These are phyloP conservation scores for Inonotus obliquus DNA, from an alignment of 1,284 basidiomycete species.

Conservation along the genomic window DNA sequence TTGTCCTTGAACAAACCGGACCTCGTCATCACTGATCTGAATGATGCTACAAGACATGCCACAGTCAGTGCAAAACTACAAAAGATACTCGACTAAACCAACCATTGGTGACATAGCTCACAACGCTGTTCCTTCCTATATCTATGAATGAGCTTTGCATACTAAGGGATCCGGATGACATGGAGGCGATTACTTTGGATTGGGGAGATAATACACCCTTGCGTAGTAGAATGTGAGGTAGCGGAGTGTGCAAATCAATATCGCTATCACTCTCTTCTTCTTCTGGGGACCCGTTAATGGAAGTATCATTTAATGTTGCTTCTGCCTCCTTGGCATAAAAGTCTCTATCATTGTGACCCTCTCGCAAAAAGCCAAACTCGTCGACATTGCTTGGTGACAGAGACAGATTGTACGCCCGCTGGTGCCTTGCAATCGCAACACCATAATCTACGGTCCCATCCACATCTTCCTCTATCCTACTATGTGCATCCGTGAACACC, in stretches of 20 bases:
- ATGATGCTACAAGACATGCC: no score
- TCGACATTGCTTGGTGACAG: neutral
- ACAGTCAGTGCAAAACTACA: no score
- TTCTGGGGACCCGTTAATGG: constrained; percentile 21
- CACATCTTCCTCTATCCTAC: no score
- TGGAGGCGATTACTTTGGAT: constrained; percentile 57
- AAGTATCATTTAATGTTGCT: constrained; percentile 11
- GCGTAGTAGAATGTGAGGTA: constrained; percentile 73
- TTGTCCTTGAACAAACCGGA: constrained; percentile 56
- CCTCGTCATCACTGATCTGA: constrained; percentile 45
- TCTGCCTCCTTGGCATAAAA: neutral
- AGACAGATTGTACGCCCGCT: constrained; percentile 14
- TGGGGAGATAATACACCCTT: constrained; percentile 70
- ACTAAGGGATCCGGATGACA: no score
- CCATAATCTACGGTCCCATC: no score
- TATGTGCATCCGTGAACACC: no score
- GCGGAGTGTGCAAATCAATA: no score
- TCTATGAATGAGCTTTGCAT: no score
- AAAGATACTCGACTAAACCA: no score
- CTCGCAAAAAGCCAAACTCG: constrained; percentile 10
- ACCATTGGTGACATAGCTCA: no score
- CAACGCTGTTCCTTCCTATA: no score
- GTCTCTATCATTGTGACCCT: neutral
- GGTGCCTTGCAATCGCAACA: constrained; percentile 17
- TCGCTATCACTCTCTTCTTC: no score